These are phyloP conservation scores for Trichosporon sp. DNA, from an alignment of 1,284 basidiomycete genomes.

Conservation along the genomic window DNA sequence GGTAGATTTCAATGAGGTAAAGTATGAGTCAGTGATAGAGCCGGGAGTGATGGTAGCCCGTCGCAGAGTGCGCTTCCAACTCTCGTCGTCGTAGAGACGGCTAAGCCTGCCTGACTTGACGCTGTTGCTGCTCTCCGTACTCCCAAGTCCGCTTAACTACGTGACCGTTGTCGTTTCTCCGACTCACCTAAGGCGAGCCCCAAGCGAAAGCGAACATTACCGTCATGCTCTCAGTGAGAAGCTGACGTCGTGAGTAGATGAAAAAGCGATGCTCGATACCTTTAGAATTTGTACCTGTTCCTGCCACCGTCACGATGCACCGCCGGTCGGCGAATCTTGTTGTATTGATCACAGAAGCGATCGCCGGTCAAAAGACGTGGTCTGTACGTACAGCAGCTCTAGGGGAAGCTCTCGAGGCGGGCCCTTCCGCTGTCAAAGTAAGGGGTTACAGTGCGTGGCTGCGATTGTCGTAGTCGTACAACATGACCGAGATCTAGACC, in stretches of 20 bases:
- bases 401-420: no score
- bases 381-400: no score
- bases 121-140: background rate
- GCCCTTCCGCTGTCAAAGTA: no score
- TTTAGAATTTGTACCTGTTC: background rate
- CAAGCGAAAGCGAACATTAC: background rate
- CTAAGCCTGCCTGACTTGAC: no score
- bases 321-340: background rate
- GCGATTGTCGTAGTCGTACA: background rate
- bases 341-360: background rate
- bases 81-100: no score
- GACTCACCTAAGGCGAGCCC: background rate
- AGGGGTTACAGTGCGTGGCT: no score
- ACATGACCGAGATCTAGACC: background rate
- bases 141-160: no score
- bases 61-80: no score
- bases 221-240: background rate
- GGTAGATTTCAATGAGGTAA: no score
- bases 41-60: no score
- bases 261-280: background rate
- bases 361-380: background rate
- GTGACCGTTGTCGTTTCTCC: background rate
- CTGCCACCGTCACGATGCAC: background rate
- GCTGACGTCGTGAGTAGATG: background rate
- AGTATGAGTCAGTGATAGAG: no score